phyloP scores from a whole-genome alignment of 345 rosid species.

The Draba incana region DNA sequence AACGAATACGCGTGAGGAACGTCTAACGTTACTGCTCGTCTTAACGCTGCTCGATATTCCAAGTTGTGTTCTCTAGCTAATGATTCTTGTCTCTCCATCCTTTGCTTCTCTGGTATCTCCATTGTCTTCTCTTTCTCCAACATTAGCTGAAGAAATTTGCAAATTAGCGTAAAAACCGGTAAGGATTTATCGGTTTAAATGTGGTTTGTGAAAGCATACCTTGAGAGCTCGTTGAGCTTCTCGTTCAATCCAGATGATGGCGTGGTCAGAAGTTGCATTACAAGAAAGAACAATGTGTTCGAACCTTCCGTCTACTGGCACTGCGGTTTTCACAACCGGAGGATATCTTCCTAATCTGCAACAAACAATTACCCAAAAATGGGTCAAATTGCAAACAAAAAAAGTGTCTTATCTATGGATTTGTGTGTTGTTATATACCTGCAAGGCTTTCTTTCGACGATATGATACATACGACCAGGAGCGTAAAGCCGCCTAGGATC shows the following conservation, averaged over 20 bases:
- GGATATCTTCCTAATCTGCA: conserved; percentile 83
- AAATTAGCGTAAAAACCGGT: not conserved
- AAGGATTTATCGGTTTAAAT: no score
- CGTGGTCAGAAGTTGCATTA: conserved; percentile 94
- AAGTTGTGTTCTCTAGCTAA: conserved; percentile 64
- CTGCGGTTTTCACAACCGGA: conserved; percentile 91
- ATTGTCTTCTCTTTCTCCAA: conserved; percentile 62
- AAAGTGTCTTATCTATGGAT: no score
- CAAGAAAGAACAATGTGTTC: conserved; percentile 95
- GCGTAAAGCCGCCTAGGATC: conserved; percentile 97
- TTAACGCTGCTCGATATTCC: conserved; percentile 83
- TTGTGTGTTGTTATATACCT: conserved; percentile 49
- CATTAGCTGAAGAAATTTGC: conserved; percentile 54
- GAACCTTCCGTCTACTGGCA: conserved; percentile 94
- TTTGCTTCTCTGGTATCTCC: conserved; percentile 80
- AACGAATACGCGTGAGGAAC: conserved; percentile 75
- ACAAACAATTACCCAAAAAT: conserved; percentile 20
- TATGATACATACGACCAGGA: conserved; percentile 97
- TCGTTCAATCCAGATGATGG: conserved; percentile 86
- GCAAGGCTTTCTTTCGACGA: conserved; percentile 86
- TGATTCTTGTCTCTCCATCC: conserved; percentile 86
- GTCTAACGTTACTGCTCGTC: conserved; percentile 73
- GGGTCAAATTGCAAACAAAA: not conserved
- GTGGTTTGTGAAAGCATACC: conserved; percentile 56
- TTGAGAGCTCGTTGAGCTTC: conserved; percentile 81